A percentile compares a stretch with the other conserved stretches of the same genome.
phyloP scores from a whole-genome alignment of 2,329 filamentous ascomycete species.

The Sporothrix sp. region DNA sequence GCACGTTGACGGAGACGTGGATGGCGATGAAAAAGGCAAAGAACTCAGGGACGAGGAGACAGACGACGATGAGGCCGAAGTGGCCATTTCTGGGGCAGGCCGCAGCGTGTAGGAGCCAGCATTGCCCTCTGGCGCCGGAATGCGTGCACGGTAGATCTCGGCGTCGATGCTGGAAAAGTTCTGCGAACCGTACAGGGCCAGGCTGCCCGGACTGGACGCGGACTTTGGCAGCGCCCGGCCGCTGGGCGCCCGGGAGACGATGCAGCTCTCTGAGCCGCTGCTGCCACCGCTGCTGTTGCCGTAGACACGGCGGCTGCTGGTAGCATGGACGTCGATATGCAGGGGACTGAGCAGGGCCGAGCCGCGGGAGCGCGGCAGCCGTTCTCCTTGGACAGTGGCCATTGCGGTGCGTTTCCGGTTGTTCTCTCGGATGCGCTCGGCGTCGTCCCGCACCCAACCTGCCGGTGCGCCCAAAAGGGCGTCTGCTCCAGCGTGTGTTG shows the following conservation, averaged over 20 bases:
- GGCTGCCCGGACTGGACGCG: constrained; percentile 7
- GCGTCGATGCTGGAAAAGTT: constrained; percentile 18
- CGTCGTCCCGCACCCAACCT: constrained; percentile 39
- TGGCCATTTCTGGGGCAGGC: neutral
- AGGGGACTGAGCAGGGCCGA: constrained; percentile 13
- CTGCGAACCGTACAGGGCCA: constrained; percentile 11
- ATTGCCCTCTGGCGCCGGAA: neutral
- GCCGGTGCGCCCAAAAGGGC: constrained; percentile 45
- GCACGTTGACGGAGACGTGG: neutral
- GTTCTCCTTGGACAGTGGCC: constrained; percentile 6
- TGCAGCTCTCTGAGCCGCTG: neutral
- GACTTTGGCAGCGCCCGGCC: constrained; percentile 14
- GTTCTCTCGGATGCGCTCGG: constrained; percentile 38
- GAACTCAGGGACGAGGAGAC: neutral
- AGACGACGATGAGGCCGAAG: neutral
- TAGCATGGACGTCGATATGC: constrained; percentile 11
- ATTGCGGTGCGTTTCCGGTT: constrained; percentile 41
- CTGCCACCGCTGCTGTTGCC: neutral
- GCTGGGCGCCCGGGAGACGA: constrained; percentile 5
- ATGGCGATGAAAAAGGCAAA: neutral
- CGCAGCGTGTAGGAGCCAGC: neutral
- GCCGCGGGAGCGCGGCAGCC: neutral
- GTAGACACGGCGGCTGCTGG: neutral
- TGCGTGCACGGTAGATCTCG: constrained; percentile 4
- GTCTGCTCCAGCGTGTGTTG: constrained; percentile 52